Conservation (phyloP, 2,329 filamentous ascomycete genomes). For the Talaromyces sp. region DNA sequence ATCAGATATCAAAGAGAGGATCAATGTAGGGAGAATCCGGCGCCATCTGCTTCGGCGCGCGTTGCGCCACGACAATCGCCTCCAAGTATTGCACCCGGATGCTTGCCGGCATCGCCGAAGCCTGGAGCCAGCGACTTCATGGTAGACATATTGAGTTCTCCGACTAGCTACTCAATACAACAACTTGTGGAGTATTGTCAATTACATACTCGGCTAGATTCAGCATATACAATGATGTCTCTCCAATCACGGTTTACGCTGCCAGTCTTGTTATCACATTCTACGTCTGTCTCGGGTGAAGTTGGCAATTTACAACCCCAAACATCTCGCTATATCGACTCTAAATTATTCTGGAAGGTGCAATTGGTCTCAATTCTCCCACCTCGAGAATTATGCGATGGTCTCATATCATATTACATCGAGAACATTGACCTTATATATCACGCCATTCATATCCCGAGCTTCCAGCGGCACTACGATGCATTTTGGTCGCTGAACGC, state of each 20-base stretch:
- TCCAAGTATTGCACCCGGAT: constrained; percentile 7
- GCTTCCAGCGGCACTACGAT: constrained; percentile 26
- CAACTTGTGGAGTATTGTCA: neutral
- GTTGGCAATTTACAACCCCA: neutral
- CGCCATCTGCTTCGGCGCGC: constrained; percentile 22
- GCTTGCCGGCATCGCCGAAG: neutral
- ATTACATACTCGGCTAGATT: neutral
- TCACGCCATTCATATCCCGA: constrained; percentile 26
- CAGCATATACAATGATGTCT: constrained; percentile 1
- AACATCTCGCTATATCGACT: constrained; percentile 13
- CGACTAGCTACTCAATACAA: neutral
- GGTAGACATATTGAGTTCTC: neutral
- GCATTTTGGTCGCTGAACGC: constrained; percentile 26
- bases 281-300: constrained; percentile 10
- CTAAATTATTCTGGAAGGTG: constrained; percentile 24
- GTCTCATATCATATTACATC: constrained; percentile 29
- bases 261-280: constrained; percentile 8
- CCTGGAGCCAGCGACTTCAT: neutral
- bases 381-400: constrained; percentile 24
- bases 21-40: constrained; percentile 30
- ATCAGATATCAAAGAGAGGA: constrained; percentile 30
- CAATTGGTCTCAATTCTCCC: constrained; percentile 23
- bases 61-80: neutral
- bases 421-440: constrained; percentile 33
- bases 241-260: constrained; percentile 11